Conservation (phyloP, 768 basidiomycete genomes). For the Nevesoporus exiguus region DNA sequence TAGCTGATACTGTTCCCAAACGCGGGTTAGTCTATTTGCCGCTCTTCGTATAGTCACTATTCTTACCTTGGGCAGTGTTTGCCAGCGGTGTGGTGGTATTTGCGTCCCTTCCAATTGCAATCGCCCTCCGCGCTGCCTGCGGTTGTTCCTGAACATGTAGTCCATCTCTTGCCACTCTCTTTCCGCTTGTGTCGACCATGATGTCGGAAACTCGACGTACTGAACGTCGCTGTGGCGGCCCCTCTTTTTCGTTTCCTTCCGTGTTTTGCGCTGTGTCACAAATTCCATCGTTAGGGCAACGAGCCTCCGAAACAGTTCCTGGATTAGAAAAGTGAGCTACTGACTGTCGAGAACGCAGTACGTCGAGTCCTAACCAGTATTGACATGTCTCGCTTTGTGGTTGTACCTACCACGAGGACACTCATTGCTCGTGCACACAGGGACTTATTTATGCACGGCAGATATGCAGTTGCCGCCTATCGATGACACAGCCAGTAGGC, state of each 20-base stretch:
- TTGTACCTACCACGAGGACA: conserved; percentile 26
- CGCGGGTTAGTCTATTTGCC: conserved; percentile 6
- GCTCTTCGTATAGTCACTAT: neutral
- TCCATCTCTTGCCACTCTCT: conserved; percentile 27
- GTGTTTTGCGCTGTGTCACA: conserved; percentile 17
- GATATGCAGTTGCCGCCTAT: conserved; percentile 5
- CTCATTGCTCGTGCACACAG: conserved; percentile 11
- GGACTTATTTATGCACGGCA: conserved; percentile 25
- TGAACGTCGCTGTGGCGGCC: conserved; percentile 12
- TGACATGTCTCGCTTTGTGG: conserved; percentile 25
- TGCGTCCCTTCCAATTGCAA: conserved; percentile 6
- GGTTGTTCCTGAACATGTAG: conserved; percentile 17
- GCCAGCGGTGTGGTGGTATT: conserved; percentile 5
- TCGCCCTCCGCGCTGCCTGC: conserved; percentile 4
- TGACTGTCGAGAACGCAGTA: conserved; percentile 5
- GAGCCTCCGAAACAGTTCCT: conserved; percentile 24
- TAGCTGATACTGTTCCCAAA: conserved; percentile 8
- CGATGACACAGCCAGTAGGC: conserved; percentile 21
- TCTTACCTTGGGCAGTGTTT: conserved; percentile 20
- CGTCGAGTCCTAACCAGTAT: conserved; percentile 27
- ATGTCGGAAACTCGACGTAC: conserved; percentile 20
- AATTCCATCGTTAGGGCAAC: conserved; percentile 23
- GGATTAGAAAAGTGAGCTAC: conserved; percentile 17
- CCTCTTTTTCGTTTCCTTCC: conserved; percentile 14
- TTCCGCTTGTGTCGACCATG: conserved; percentile 27